These are phyloP conservation scores for Zangia roseola DNA, from an alignment of 768 basidiomycete genomes.

Conservation along the genomic window DNA sequence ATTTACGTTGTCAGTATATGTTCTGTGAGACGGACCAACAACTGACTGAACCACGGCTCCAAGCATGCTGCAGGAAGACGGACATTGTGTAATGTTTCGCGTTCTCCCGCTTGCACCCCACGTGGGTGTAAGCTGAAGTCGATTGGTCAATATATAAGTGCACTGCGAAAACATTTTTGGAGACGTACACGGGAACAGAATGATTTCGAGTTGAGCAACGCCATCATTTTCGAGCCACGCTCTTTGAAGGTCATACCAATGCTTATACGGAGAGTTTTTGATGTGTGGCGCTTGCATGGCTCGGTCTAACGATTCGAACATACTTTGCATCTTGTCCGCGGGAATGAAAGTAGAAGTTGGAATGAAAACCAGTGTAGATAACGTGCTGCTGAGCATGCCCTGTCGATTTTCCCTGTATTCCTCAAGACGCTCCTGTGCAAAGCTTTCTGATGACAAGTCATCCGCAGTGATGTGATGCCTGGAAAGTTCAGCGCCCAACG, in stretches of 20 bases:
- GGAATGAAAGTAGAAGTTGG: conserved; percentile 13
- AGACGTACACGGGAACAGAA: conserved; percentile 17
- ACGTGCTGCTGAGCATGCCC: conserved; percentile 15
- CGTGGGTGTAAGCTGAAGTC: conserved; percentile 8
- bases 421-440: conserved; percentile 4
- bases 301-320: conserved; percentile 6
- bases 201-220: conserved; percentile 14
- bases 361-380: conserved; percentile 14
- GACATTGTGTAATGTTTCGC: conserved; percentile 10
- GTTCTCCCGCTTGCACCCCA: conserved; percentile 7
- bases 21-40: neutral
- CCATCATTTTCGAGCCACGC: conserved; percentile 17
- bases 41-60: conserved; percentile 16
- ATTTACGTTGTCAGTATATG: too few relatives aligned
- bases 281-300: conserved; percentile 8
- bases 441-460: conserved; percentile 11
- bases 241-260: conserved; percentile 13
- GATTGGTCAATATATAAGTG: too few relatives aligned
- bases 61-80: conserved; percentile 15
- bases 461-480: conserved; percentile 10
- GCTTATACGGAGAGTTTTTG: conserved; percentile 11
- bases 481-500: conserved; percentile 14
- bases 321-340: conserved; percentile 8
- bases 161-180: too few relatives aligned
- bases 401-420: conserved; percentile 11